Evolutionary conservation across 1,284 basidiomycete genomes (phyloP), one percentile per base, ranked within the genome.

Genomic region (Boletus smithii): DNA sequence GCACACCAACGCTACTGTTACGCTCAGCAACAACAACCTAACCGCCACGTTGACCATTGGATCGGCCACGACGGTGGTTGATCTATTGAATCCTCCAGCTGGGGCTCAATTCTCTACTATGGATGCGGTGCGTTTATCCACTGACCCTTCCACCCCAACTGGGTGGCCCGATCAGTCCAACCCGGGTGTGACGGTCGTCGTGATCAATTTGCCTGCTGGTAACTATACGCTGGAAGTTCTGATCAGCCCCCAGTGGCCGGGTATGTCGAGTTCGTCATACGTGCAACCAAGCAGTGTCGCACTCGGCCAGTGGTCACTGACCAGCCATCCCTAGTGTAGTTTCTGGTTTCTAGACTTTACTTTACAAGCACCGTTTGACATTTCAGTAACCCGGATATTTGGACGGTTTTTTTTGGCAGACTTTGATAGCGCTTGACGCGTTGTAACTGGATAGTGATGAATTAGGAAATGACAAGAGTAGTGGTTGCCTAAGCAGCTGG

Each of bases 1-100:
- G 76, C 95, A 99, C 69, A 98, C 97, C 52, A 99, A 95, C 62
- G 88, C 84, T 31, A 83, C 83, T 5, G 69, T 84, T 18, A 48
- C 56, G 11, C 59, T 81, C 44, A 58, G 70, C 49, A 54, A 65
- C 48, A 83, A 79, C 47, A 81, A 77, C 26, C 71, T 79, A 61
- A 80, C 76, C 9, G 74, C 81, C 54, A 77, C 77, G 50, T 70
- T 88, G 34, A 71, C 75, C 30, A 73, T 84, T 13, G 47, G 67
- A 57, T 41, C 61, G 30, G 53, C 71, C 56, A 79, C 69, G 42
- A 58, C 81, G 65, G 59, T 66, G 49, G 73, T 80, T 58, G 51
- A 68, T 53, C 68, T 85, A 18, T 58, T 88, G 53, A 80, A 79
- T 58, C 68, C 85, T 11, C 79, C 84, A 1, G 55, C 68, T n/a